Evolutionary conservation across 2,329 filamentous ascomycete genomes (phyloP), one percentile per base, ranked within the genome.

Genomic region (Trichoderma pleuroti): DNA sequence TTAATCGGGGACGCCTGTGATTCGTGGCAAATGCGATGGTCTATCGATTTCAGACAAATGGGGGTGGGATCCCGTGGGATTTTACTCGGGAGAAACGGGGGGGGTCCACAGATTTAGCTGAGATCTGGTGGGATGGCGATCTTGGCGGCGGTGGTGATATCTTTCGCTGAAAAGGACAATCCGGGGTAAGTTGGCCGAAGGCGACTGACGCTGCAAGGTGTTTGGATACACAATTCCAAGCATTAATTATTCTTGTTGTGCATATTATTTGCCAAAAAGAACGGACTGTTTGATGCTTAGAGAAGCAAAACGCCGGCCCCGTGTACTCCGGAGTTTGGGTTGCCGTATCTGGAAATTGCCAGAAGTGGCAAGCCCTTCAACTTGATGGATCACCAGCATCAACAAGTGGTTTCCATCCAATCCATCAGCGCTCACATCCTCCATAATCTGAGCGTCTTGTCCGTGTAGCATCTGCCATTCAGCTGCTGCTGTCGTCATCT

Each of bases 121-220:
- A 54, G 46, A 54, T 36, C 30, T 54, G 42, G 46, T 16, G 30
- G 21, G 36, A 62, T 64, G 18, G 5, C 8, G 46, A 64, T 64
- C 62, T 34, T 64, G 46, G 61, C 36, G 59, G 18, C 21, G 21
- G 10, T 52, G 46, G 46, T 52, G 46, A 14, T 24, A 24, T 14
- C 11, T 30, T 28, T 36, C 24, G 46, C 64, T 57, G 52, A 67
- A 67, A 57, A 30, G 34, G 52, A 32, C 34, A 59, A 59, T 67
- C 64, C 26, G 64, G 64, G 64, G 64, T 67, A 57, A 56, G 52
- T 67, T 67, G 28, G 46, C 30, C 63, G 49, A 66, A 26, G 26
- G 10, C 16, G 2, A 57, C 18, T 30, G 54, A 30, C 28, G 52
- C 18, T 46, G 42, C 42, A n/a, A 46, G 9, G 18, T 46, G 21